A percentile compares a stretch with the other conserved stretches of the same genome.
Conservation (phyloP, 2,329 filamentous ascomycete genomes). For the Keithomyces neogunnii region DNA sequence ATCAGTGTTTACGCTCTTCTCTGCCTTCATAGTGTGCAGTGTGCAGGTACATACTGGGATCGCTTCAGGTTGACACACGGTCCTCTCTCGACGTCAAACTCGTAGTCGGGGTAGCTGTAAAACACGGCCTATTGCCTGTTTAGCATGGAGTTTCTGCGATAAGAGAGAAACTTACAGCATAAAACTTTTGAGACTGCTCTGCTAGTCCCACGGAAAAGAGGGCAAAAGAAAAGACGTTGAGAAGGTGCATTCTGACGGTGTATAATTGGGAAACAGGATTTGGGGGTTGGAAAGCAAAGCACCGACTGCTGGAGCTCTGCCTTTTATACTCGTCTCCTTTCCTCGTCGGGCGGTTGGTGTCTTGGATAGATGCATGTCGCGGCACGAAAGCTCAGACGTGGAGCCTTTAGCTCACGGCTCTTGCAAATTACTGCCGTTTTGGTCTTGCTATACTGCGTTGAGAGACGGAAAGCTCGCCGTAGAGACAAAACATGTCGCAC, state of each 20-base stretch:
- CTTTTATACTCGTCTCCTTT: no score
- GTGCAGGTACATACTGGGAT: background rate
- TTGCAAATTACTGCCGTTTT: no score
- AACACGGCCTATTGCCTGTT: background rate
- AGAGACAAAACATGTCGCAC: no score
- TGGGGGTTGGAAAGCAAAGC: no score
- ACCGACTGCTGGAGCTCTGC: no score
- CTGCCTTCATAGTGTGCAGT: background rate
- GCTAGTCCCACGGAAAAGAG: background rate
- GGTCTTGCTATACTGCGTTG: no score
- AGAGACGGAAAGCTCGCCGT: no score
- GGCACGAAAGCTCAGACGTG: no score
- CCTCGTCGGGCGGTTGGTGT: no score
- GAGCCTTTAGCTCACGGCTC: no score
- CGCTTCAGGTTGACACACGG: background rate
- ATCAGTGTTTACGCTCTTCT: background rate
- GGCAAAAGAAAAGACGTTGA: background rate
- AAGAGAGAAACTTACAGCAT: background rate
- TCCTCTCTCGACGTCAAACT: background rate
- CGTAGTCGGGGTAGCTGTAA: background rate
- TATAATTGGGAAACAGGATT: background rate
- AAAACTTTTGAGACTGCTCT: background rate
- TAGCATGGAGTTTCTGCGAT: background rate
- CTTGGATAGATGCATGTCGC: no score
- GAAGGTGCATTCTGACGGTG: background rate